Conservation (phyloP, 805 yeast species). For the Ogataea methylovora region DNA sequence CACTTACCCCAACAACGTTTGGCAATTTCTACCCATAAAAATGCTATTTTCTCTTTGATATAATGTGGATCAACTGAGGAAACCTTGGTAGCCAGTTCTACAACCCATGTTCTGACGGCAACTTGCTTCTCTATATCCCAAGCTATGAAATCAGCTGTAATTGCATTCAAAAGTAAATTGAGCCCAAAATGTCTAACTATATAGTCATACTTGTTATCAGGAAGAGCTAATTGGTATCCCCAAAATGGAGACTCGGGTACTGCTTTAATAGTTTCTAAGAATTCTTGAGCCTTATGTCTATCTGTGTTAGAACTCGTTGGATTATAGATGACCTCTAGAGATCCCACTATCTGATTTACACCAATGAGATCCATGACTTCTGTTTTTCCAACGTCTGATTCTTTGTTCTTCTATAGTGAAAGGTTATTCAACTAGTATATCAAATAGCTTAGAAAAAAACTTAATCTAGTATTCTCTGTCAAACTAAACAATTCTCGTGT, state of each 20-base stretch:
- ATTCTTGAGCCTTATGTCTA: constrained; percentile 48
- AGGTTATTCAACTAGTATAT: too few relatives aligned
- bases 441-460: too few relatives aligned
- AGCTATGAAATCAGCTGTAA: constrained; percentile 48
- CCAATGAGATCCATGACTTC: constrained; percentile 71
- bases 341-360: constrained; percentile 65
- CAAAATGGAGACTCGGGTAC: constrained; percentile 83
- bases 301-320: constrained; percentile 53
- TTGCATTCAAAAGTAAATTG: constrained; percentile 67
- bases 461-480: too few relatives aligned
- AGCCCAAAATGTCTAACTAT: constrained; percentile 89
- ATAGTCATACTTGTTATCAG: constrained; percentile 50
- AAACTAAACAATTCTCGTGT: too few relatives aligned
- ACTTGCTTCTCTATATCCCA: constrained; percentile 47
- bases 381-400: too few relatives aligned
- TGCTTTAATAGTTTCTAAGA: constrained; percentile 67
- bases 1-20: constrained; percentile 86
- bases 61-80: constrained; percentile 75
- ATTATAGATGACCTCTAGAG: constrained; percentile 68
- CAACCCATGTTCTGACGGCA: constrained; percentile 77
- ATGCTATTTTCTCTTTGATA: constrained; percentile 82
- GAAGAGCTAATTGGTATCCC: constrained; percentile 81
- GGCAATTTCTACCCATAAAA: constrained; percentile 85
- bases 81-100: constrained; percentile 63
- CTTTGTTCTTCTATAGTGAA: too few relatives aligned